These are phyloP conservation scores for Lithocarpus polystachyus DNA, from an alignment of 306 rosid species.

Conservation along the genomic window DNA sequence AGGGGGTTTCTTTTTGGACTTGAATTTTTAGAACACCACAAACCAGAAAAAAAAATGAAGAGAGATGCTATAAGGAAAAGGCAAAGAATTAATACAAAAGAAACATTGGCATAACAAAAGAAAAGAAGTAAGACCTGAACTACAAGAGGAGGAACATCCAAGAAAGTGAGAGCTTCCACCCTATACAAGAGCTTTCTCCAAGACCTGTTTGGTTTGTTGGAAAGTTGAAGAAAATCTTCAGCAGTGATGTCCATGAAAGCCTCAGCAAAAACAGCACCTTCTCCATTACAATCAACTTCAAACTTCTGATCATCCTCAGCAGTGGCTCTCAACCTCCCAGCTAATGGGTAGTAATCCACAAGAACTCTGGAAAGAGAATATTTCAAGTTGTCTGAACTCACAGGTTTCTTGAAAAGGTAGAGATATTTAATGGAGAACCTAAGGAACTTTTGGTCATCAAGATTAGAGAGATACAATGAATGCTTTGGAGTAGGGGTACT, in stretches of 20 bases:
- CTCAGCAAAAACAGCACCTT: slow-evolving; percentile 77
- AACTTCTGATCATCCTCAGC: slow-evolving; percentile 54
- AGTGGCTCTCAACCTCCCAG: slow-evolving; percentile 58
- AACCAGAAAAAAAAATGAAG: background rate
- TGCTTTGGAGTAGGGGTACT: slow-evolving; percentile 68
- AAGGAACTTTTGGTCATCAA: slow-evolving; percentile 82
- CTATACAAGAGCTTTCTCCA: slow-evolving; percentile 70
- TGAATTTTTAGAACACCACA: no score
- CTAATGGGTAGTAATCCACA: slow-evolving; percentile 78
- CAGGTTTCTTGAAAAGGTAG: slow-evolving; percentile 50
- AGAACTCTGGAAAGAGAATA: slow-evolving; percentile 59
- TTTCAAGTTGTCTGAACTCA: slow-evolving; percentile 47
- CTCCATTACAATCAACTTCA: slow-evolving; percentile 73
- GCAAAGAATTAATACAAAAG: background rate
- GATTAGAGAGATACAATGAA: slow-evolving; percentile 68
- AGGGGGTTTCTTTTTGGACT: no score
- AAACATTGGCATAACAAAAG: background rate
- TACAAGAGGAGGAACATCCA: slow-evolving; percentile 83
- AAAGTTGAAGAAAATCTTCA: slow-evolving; percentile 45
- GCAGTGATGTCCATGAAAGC: slow-evolving; percentile 71
- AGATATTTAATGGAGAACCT: slow-evolving; percentile 76
- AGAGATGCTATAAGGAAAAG: background rate
- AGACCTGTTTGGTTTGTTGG: slow-evolving; percentile 55
- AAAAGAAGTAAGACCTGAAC: slow-evolving; percentile 53
- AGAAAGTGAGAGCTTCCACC: slow-evolving; percentile 54